These are phyloP conservation scores for Phyllosticta citrichinensis DNA, from an alignment of 2,329 filamentous ascomycete species.

Conservation along the genomic window DNA sequence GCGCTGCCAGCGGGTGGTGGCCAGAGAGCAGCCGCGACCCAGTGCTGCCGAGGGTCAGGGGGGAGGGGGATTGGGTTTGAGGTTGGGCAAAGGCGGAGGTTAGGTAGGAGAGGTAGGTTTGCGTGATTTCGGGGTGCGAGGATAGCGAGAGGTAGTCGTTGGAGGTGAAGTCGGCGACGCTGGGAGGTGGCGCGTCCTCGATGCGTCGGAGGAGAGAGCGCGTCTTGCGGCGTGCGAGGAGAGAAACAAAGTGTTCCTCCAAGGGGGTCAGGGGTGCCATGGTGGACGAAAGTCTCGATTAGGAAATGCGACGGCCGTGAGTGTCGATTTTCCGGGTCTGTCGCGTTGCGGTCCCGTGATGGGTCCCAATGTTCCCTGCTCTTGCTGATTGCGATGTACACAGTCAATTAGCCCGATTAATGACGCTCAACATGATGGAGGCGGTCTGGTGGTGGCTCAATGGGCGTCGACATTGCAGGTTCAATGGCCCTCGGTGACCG, in stretches of 20 bases:
- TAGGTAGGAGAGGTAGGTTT: constrained; percentile 40
- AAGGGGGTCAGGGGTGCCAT: constrained; percentile 11
- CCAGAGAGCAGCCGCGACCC: constrained; percentile 57
- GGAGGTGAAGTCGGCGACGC: constrained; percentile 49
- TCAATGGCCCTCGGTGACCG: background rate
- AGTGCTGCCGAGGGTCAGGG: constrained; percentile 40
- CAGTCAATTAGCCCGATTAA: too few relatives aligned
- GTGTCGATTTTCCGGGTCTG: background rate
- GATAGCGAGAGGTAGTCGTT: constrained; percentile 56
- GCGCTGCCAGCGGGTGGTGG: constrained; percentile 50
- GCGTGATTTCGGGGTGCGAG: constrained; percentile 36
- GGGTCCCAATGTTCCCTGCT: background rate
- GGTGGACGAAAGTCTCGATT: background rate
- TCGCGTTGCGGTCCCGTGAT: background rate
- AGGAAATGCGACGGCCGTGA: background rate
- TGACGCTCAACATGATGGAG: background rate
- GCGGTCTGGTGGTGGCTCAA: background rate
- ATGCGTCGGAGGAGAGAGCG: constrained; percentile 24
- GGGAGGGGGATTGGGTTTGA: background rate
- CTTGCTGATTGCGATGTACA: background rate
- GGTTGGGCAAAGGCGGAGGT: constrained; percentile 1
- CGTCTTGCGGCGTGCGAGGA: constrained; percentile 32
- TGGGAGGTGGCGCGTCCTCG: constrained; percentile 21
- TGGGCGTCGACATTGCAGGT: background rate
- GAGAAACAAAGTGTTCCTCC: constrained; percentile 17